Evolutionary conservation across 306 rosid genomes (phyloP), one percentile per base, ranked within the genome.

Genomic region (Quercus ilex): DNA sequence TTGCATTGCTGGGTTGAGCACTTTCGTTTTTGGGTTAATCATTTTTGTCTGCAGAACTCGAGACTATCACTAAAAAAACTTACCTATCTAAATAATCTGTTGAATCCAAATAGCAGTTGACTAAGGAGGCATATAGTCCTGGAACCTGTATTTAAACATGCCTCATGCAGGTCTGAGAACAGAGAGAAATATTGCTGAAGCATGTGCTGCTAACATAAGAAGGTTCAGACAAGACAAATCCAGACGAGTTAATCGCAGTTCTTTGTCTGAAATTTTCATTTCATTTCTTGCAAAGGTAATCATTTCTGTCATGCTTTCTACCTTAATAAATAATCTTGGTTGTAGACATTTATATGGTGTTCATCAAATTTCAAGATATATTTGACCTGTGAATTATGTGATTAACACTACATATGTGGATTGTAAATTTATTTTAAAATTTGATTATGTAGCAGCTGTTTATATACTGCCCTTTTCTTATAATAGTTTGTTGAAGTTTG

Each of bases 261-360:
- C 99, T 62, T 77, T 92, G 90, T 78, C 93, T 71, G 91, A 87
- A 56, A 94, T 91, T 85, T 93, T 92, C 78, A 35, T 86, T 78
- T 89, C 93, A 35, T 92, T 95, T 83, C 82, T 89, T 67, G 83
- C 38, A 28, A 92, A 90, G 97, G 99, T 91, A 83, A 70, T 72
- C 57, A 3, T 70, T 63, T 69, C 4, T 1, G 2, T 69, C 58
- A 21, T 76, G 81, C 35, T 74, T 46, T 77, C 65, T 72, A 78
- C 51, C 69, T 78, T 73, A 57, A 59, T 18, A 31, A 21, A 6
- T 26, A 25, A 67, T 46, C 70, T n/a, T 51, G 51, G 38, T 76
- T 31, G 33, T 33, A 81, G 59, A 38, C 23, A 81, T 51, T 25
- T 57, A 60, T 63, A 38, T 57, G 56, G 43, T 26, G 31, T 75